These are phyloP conservation scores for Hypocreales sp. DNA, from an alignment of 2,329 filamentous ascomycete species.

Conservation along the genomic window DNA sequence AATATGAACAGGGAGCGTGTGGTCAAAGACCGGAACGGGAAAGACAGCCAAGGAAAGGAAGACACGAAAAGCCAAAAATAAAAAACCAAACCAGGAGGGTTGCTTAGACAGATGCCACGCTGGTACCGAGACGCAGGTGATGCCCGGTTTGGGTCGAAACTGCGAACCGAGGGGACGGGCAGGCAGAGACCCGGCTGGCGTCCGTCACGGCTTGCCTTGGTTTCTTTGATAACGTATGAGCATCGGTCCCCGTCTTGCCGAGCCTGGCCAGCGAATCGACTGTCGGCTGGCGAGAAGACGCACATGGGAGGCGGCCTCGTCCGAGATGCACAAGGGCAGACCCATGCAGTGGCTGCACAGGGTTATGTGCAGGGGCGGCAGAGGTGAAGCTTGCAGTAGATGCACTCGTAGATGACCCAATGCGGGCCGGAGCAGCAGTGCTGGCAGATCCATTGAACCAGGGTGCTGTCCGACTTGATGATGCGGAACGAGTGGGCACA, in stretches of 20 bases:
- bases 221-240: no score
- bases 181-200: background rate
- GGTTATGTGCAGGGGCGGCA: conserved; percentile 42
- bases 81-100: background rate
- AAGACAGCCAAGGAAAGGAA: no score
- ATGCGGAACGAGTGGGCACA: conserved; percentile 49
- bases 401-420: conserved; percentile 55
- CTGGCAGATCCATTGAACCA: conserved; percentile 51
- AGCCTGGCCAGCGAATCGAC: no score
- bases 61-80: conserved; percentile 1
- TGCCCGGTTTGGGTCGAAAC: no score
- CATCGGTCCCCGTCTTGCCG: no score
- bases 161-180: background rate
- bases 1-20: no score
- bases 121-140: conserved; percentile 1
- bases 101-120: background rate
- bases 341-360: no score
- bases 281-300: background rate
- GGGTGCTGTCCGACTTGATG: conserved; percentile 50
- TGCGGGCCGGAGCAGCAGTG: conserved; percentile 49
- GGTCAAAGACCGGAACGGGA: no score
- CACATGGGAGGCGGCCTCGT: background rate
- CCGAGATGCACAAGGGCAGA: no score
- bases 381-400: conserved; percentile 51
- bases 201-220: background rate